Base-by-base conservation (phyloP, 108 stramenopile species). In the Mayamaea pseudoterrestris region DNA sequence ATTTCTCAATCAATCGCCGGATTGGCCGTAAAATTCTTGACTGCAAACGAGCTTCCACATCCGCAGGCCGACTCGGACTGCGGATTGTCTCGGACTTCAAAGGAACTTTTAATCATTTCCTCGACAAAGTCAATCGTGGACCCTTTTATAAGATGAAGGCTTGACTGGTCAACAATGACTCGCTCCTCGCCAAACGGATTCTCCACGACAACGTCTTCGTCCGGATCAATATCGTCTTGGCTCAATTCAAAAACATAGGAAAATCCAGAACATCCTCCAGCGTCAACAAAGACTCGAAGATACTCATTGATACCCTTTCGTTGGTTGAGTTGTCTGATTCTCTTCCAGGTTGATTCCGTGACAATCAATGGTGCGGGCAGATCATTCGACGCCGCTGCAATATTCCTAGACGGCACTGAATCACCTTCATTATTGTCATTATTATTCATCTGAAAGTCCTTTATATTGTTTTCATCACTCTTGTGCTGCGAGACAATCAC, bases 51-150 rank as follows among this genome's bases (percentile, higher is more conserved):
- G 36, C 74, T 73, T 4, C 95, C 97, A 66, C 97, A 98, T 8
- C 97, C 97, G 69, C 97, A 98, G 2, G 95, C 97, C 47, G 69
- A 81, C 55, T 96, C 97, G 41, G 88, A 89, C 50, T 93, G 76
- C 4, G 97, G 97, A 61, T 98, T 98, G 35, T 86, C 78, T 37
- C 82, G 68, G 21, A 98, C 84, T 6, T 84, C 90, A 73, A 98
- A 98, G 21, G 87, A 58, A 45, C 79, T 82, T 16, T 91, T 89
- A 50, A 98, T 96, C 93, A 98, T 93, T 66, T 95, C 94, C 51
- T 81, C 69, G 7, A 89, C 85, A 57, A 80, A 98, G 57, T 98
- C 93, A 30, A 96, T 77, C 13, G 81, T 96, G 29, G 85, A 69
- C n/a, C 97, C 97, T 35, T 63, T 29, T 6, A 98, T 53, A 16